Conservation (phyloP, 257 asterid species). For the Nicotiana knightiana region DNA sequence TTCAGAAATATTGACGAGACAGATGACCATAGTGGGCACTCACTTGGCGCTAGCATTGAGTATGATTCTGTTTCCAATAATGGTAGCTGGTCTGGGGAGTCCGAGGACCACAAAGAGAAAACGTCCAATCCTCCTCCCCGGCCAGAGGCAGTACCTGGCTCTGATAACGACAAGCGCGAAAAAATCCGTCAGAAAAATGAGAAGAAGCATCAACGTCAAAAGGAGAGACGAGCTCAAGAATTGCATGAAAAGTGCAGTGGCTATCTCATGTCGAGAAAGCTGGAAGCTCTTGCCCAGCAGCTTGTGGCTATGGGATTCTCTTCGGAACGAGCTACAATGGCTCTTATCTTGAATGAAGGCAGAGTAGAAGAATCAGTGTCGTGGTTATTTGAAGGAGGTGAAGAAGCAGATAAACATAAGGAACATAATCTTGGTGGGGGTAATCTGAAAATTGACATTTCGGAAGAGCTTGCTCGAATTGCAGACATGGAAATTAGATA, state of each 20-base stretch:
- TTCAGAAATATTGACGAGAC: conserved; percentile 79
- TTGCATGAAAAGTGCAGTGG: conserved; percentile 70
- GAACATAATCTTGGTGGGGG: conserved; percentile 59
- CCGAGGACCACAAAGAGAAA: conserved; percentile 75
- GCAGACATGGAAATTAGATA: conserved; percentile 61
- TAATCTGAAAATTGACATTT: conserved; percentile 76
- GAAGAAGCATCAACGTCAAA: conserved; percentile 75
- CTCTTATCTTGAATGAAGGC: conserved; percentile 92
- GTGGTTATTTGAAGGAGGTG: conserved; percentile 69
- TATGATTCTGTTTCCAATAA: conserved; percentile 80
- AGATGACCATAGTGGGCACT: conserved; percentile 63
- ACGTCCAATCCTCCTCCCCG: conserved; percentile 26
- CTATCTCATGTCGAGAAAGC: conserved; percentile 76
- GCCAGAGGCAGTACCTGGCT: conserved; percentile 50
- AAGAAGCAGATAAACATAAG: conserved; percentile 47
- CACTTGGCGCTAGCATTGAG: conserved; percentile 47
- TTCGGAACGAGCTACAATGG: conserved; percentile 88
- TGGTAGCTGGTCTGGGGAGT: conserved; percentile 98
- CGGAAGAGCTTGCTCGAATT: conserved; percentile 78
- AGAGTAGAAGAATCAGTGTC: conserved; percentile 86
- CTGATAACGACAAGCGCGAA: conserved; percentile 68
- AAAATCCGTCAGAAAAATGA: conserved; percentile 79
- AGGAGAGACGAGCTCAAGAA: conserved; percentile 82
- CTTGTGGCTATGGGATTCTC: conserved; percentile 96
- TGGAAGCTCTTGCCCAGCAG: conserved; percentile 78